phyloP scores from a whole-genome alignment of 2,329 filamentous ascomycete genomes.

The Aspergillus chevalieri region DNA sequence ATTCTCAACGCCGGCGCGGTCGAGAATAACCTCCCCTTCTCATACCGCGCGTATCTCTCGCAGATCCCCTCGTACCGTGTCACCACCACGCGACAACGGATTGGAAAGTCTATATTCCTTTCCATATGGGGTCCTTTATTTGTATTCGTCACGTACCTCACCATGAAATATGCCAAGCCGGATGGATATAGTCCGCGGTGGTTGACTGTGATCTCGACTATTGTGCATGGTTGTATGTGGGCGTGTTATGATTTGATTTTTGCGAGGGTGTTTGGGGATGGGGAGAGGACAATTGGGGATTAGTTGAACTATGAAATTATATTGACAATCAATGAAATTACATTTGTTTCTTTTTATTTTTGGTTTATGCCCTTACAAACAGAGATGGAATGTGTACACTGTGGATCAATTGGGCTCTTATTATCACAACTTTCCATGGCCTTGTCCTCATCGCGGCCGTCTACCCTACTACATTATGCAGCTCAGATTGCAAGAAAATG shows the following conservation, averaged over 20 bases:
- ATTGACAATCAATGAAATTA: not conserved
- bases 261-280: slow-evolving; percentile 71
- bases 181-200: slow-evolving; percentile 64
- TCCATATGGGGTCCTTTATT: slow-evolving; percentile 55
- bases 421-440: no score
- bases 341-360: not conserved
- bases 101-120: slow-evolving; percentile 61
- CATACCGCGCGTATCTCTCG: slow-evolving; percentile 69
- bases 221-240: slow-evolving; percentile 57
- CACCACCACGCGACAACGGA: slow-evolving; percentile 59
- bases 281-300: slow-evolving; percentile 58
- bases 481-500: not conserved
- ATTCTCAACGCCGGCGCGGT: slow-evolving; percentile 70
- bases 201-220: slow-evolving; percentile 50
- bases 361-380: no score
- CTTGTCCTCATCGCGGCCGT: no score
- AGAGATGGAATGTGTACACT: not conserved
- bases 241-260: slow-evolving; percentile 58
- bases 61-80: slow-evolving; percentile 63
- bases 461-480: not conserved
- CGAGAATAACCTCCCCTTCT: slow-evolving; percentile 71
- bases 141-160: slow-evolving; percentile 45
- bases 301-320: slow-evolving; percentile 3
- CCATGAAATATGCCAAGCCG: slow-evolving; percentile 51
- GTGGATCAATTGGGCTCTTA: not conserved